These are phyloP conservation scores for Actinomortierella wolfii DNA, from an alignment of 371 early-diverging fungal genomes.

Conservation along the genomic window DNA sequence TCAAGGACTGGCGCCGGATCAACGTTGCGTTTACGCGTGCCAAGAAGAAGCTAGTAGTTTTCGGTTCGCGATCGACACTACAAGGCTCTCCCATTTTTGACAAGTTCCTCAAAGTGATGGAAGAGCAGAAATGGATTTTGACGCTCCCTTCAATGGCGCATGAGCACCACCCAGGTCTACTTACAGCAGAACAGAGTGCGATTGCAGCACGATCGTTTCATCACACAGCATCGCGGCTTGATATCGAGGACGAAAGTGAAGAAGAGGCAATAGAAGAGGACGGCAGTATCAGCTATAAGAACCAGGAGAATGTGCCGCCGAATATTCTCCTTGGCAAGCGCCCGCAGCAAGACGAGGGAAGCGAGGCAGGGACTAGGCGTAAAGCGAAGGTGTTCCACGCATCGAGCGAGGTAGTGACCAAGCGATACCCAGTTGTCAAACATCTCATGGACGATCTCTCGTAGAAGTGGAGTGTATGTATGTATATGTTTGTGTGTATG, in stretches of 20 bases:
- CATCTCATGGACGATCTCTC: slow-evolving; percentile 27
- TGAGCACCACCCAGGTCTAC: slow-evolving; percentile 16
- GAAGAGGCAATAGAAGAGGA: slow-evolving; percentile 1
- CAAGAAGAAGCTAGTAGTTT: slow-evolving; percentile 84
- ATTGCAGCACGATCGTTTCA: background rate
- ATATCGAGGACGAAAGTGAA: background rate
- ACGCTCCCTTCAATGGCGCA: slow-evolving; percentile 11
- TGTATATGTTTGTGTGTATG: no score
- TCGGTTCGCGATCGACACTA: slow-evolving; percentile 82
- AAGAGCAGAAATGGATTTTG: slow-evolving; percentile 55
- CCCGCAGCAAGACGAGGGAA: no score
- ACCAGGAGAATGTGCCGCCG: slow-evolving; percentile 8
- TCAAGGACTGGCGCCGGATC: slow-evolving; percentile 92
- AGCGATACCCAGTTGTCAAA: slow-evolving; percentile 15
- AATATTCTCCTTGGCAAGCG: background rate
- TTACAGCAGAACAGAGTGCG: no score
- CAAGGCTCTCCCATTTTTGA: slow-evolving; percentile 58
- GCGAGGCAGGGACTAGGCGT: background rate
- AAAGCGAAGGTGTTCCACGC: slow-evolving; percentile 11
- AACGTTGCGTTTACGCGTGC: slow-evolving; percentile 99
- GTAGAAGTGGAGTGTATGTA: no score
- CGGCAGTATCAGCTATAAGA: background rate
- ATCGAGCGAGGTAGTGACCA: slow-evolving; percentile 15
- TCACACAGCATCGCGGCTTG: background rate
- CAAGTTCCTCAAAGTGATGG: slow-evolving; percentile 56